Evolutionary conservation across 2,329 filamentous ascomycete species (phyloP).

Genomic region (Conoideocrella luteorostrata): DNA sequence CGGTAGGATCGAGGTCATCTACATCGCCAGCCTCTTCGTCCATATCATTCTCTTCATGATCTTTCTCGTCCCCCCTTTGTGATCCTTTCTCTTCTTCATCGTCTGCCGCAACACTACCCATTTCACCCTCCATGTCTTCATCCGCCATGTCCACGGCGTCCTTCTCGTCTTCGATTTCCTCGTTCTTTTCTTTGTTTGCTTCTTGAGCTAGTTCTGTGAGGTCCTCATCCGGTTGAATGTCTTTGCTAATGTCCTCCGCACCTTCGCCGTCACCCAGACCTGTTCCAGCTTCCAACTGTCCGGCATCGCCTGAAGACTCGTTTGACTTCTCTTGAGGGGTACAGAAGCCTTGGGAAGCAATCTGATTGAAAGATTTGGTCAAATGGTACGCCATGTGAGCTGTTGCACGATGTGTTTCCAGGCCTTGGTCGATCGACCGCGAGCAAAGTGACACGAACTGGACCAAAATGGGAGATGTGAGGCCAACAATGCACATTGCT

Average conservation of each 20-base stretch:
- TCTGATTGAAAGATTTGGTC: conserved; percentile 68
- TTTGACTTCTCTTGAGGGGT: conserved; percentile 76
- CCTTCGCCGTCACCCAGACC: conserved; percentile 93
- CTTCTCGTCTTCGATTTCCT: conserved; percentile 70
- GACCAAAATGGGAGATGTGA: conserved; percentile 59
- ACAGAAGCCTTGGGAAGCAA: conserved; percentile 85
- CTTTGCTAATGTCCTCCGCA: conserved; percentile 95
- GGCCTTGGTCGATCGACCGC: conserved; percentile 51
- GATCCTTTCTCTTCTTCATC: conserved; percentile 55
- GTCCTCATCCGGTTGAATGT: conserved; percentile 90
- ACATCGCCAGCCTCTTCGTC: conserved; percentile 89
- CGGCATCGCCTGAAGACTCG: conserved; percentile 60
- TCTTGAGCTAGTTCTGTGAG: conserved; percentile 86
- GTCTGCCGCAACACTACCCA: conserved; percentile 57
- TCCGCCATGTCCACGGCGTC: conserved; percentile 90
- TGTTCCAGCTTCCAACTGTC: conserved; percentile 83
- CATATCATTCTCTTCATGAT: conserved; percentile 65
- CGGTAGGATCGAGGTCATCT: conserved; percentile 80
- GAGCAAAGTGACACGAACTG: conserved; percentile 63
- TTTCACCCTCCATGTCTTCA: conserved; percentile 83
- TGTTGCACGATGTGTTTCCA: conserved; percentile 60
- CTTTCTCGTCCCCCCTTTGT: conserved; percentile 56
- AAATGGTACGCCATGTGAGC: conserved; percentile 72
- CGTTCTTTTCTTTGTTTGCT: conserved; percentile 57
- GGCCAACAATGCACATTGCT: conserved; percentile 24